Evolutionary conservation across 2,329 filamentous ascomycete genomes (phyloP).

Genomic region (Neoarthrinium moseri): DNA sequence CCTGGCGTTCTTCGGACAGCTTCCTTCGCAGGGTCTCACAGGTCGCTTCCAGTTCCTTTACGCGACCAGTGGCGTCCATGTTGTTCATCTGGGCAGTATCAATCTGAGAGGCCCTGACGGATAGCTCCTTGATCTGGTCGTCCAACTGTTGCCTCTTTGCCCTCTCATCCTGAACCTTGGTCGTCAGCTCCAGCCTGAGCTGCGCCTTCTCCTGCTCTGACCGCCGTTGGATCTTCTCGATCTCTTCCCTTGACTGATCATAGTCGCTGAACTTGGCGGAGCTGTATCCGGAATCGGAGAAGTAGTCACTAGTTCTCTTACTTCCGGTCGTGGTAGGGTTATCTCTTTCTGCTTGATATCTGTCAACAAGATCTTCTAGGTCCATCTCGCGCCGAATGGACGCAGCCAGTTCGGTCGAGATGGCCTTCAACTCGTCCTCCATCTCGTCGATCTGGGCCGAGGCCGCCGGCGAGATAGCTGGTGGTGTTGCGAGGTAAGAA

Average conservation of each 20-base stretch:
- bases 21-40: constrained; percentile 83
- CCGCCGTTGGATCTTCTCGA: constrained; percentile 78
- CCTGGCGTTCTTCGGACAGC: constrained; percentile 78
- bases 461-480: constrained; percentile 37
- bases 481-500: constrained; percentile 50
- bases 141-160: constrained; percentile 74
- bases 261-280: constrained; percentile 74
- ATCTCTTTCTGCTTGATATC: constrained; percentile 74
- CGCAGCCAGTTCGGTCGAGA: constrained; percentile 86
- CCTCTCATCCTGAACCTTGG: constrained; percentile 85
- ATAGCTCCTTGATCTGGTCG: constrained; percentile 77
- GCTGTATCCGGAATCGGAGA: constrained; percentile 91
- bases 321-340: constrained; percentile 53
- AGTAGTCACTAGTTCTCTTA: constrained; percentile 92
- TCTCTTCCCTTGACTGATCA: constrained; percentile 64
- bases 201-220: constrained; percentile 90
- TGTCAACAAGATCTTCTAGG: constrained; percentile 88
- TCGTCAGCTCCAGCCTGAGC: constrained; percentile 79
- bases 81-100: constrained; percentile 54
- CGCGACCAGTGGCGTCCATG: constrained; percentile 56
- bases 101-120: constrained; percentile 70
- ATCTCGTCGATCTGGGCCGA: constrained; percentile 73
- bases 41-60: constrained; percentile 75
- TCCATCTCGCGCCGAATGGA: constrained; percentile 97
- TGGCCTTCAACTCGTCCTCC: constrained; percentile 90